Percentiles rank a stretch among this genome's conserved stretches.
These are phyloP conservation scores for Citropsis articulata DNA, from an alignment of 345 rosid species.

Conservation along the genomic window DNA sequence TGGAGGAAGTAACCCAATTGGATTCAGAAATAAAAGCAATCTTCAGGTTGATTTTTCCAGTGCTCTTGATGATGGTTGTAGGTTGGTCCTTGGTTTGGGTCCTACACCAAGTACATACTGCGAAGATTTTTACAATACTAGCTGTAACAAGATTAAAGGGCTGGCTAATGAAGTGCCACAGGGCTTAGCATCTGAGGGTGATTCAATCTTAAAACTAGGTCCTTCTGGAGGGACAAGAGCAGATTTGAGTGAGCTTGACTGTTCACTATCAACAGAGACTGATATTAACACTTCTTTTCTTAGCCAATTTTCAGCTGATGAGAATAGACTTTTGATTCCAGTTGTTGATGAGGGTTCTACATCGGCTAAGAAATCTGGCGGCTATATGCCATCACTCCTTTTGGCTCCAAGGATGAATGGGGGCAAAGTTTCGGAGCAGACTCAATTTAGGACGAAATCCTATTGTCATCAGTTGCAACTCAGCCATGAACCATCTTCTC, in stretches of 20 bases:
- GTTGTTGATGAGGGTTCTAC: slow-evolving; percentile 91
- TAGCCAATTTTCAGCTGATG: slow-evolving; percentile 29
- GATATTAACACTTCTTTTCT: slow-evolving; percentile 25
- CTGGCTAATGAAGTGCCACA: slow-evolving; percentile 29
- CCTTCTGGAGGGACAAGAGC: slow-evolving; percentile 56
- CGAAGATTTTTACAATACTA: slow-evolving; percentile 34
- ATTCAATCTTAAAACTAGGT: slow-evolving; percentile 75
- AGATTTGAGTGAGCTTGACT: slow-evolving; percentile 37
- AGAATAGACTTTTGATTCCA: slow-evolving; percentile 41
- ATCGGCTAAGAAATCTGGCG: slow-evolving; percentile 88
- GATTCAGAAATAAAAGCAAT: slow-evolving; percentile 33
- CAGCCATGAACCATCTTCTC: slow-evolving; percentile 49
- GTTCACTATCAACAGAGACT: slow-evolving; percentile 44
- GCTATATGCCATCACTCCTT: slow-evolving; percentile 84
- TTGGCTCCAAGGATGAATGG: slow-evolving; percentile 55
- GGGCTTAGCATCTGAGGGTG: slow-evolving; percentile 42
- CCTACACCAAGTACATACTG: slow-evolving; percentile 63
- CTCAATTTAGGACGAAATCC: slow-evolving; percentile 40
- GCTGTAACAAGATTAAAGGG: slow-evolving; percentile 39
- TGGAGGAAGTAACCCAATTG: slow-evolving; percentile 44
- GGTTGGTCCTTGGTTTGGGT: slow-evolving; percentile 88
- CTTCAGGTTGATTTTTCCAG: slow-evolving; percentile 40
- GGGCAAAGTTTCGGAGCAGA: slow-evolving; percentile 31
- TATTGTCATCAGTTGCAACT: slow-evolving; percentile 34
- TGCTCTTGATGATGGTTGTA: slow-evolving; percentile 70